These are phyloP conservation scores for Kodamaea neixiangensis DNA, from an alignment of 805 yeast species.

Conservation along the genomic window DNA sequence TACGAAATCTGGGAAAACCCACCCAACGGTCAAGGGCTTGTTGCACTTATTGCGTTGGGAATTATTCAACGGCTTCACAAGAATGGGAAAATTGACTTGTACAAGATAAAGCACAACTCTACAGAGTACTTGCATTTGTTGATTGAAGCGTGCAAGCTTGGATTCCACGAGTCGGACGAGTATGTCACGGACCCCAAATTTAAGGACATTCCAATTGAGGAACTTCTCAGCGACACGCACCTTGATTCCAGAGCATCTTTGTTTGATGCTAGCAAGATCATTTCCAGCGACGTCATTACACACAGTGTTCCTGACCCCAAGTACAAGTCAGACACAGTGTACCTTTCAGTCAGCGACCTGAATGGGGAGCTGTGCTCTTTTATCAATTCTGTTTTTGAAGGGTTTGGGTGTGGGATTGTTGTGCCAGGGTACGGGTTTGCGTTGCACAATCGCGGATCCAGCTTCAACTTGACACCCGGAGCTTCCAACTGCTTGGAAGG, in stretches of 20 bases:
- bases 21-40: constrained; percentile 81
- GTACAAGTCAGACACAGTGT: constrained; percentile 70
- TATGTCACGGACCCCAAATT: constrained; percentile 65
- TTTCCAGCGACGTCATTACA: constrained; percentile 43
- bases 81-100: constrained; percentile 42
- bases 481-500: constrained; percentile 65
- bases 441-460: constrained; percentile 75
- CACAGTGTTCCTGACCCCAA: constrained; percentile 60
- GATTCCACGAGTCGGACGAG: constrained; percentile 74
- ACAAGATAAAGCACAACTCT: constrained; percentile 59
- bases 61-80: constrained; percentile 57
- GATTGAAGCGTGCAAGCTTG: constrained; percentile 71
- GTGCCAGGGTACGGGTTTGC: constrained; percentile 68
- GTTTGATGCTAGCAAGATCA: constrained; percentile 42
- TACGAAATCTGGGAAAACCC: constrained; percentile 75
- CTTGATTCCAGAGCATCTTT: constrained; percentile 50
- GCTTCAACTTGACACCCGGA: constrained; percentile 61
- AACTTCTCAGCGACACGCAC: constrained; percentile 46
- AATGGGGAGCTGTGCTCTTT: constrained; percentile 82
- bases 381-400: constrained; percentile 70
- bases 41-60: constrained; percentile 72
- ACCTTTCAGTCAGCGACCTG: constrained; percentile 61
- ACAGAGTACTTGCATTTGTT: constrained; percentile 67
- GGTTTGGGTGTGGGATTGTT: constrained; percentile 70
- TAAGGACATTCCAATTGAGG: constrained; percentile 36